Evolutionary conservation across 1,284 basidiomycete species (phyloP), one percentile per base, ranked within the genome.

Genomic region (Irpex lacteus): DNA sequence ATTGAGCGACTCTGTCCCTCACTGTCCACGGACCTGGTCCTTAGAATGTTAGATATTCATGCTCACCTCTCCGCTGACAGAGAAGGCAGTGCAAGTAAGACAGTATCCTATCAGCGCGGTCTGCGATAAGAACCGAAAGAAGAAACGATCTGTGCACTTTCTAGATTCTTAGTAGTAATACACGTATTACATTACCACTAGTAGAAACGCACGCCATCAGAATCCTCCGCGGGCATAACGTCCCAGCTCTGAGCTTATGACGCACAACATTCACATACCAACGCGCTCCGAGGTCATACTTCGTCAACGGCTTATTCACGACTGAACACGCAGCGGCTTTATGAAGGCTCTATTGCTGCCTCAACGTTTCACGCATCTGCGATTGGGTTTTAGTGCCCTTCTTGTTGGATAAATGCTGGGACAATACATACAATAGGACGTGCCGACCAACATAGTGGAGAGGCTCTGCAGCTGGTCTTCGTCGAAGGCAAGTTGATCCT

Each of bases 381-480:
- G 19, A 11, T 15, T 21, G 54, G 26, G 13, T 56, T 32, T 56
- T 21, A 56, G 54, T 56, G 40, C 6, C 47, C 11, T 21, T 52
- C 47, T 52, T 56, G 37, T 40, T 50, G 36, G 8, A 19, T 40
- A 26, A 59, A 15, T 21, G 44, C 19, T 15, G 4, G 11, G 26
- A 64, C 61, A 26, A 6, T 15, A 78, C 86, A 78, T 74, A 93
- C 93, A 96, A 72, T 97, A 97, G 1, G 92, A 95, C 49, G 93
- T 95, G 32, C 95, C 95, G 21, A 94, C 92, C 54, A 96, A 81
- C 84, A 96, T 94, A 54, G 92, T 92, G 52, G 94, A 93, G 70
- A 98, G 83, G 69, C 88, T 90, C 72, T 92, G 89, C 52, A 96
- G 76, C 73, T 97, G 95, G 72, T 97, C 95, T 74, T 96, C 93